Conservation (phyloP, 768 basidiomycete genomes). For the Amanita muscaria region DNA sequence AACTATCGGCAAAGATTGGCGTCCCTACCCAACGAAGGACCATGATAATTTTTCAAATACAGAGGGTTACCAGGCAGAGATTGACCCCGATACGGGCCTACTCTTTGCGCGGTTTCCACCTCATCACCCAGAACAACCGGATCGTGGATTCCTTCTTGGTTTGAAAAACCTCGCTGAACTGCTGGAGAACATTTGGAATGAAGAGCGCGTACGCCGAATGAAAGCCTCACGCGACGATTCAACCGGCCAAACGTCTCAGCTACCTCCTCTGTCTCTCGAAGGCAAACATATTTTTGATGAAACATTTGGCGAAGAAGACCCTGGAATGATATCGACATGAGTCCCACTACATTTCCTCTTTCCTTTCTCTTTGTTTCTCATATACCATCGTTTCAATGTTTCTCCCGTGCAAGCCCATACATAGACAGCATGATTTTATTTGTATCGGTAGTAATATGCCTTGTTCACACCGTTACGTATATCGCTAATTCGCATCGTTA, state of each 20-base stretch:
- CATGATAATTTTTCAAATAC: slow-evolving; percentile 45
- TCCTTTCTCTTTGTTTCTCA: slow-evolving; percentile 4
- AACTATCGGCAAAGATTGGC: slow-evolving; percentile 89
- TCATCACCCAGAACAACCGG: slow-evolving; percentile 80
- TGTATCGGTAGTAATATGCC: slow-evolving; percentile 4
- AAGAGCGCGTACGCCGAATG: slow-evolving; percentile 65
- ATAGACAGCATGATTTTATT: slow-evolving; percentile 10
- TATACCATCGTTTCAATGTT: slow-evolving; percentile 1
- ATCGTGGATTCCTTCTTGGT: slow-evolving; percentile 91
- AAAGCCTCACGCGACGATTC: slow-evolving; percentile 55
- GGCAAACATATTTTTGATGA: slow-evolving; percentile 77
- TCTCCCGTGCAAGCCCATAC: slow-evolving; percentile 7
- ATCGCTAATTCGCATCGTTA: neutral
- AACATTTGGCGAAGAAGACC: slow-evolving; percentile 64
- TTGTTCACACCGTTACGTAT: neutral
- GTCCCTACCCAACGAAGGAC: slow-evolving; percentile 45
- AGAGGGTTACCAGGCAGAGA: slow-evolving; percentile 74
- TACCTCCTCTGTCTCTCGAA: slow-evolving; percentile 57
- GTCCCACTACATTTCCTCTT: slow-evolving; percentile 1
- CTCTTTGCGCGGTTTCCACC: slow-evolving; percentile 93
- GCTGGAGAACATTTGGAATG: slow-evolving; percentile 81
- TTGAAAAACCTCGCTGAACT: slow-evolving; percentile 71
- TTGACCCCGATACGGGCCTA: slow-evolving; percentile 75
- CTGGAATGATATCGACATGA: slow-evolving; percentile 56
- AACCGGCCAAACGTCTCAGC: slow-evolving; percentile 33